Conservation (phyloP, 2,329 filamentous ascomycete genomes). For the Sporothrix sp. region DNA sequence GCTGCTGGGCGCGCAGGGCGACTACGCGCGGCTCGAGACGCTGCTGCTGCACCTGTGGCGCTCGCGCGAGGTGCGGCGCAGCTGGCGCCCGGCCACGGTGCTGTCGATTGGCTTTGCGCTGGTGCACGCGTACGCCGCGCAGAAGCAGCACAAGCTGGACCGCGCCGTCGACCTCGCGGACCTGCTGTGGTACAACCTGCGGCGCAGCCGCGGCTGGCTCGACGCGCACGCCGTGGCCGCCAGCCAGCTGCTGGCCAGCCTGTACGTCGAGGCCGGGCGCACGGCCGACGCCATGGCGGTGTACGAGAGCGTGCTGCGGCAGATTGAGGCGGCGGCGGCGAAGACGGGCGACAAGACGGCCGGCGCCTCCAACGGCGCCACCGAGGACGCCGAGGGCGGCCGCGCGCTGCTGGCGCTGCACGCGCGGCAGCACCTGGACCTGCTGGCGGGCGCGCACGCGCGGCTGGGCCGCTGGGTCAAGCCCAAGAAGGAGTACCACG, state of each 20-base stretch:
- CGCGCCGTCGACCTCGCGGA: conserved; percentile 25
- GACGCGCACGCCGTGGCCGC: conserved; percentile 23
- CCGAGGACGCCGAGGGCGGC: conserved; percentile 12
- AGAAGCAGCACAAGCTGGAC: conserved; percentile 19
- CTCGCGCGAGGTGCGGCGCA: conserved; percentile 27
- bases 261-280: conserved; percentile 22
- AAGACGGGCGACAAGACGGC: conserved; percentile 1
- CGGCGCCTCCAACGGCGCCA: background rate
- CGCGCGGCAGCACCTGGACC: conserved; percentile 18
- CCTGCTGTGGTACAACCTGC: conserved; percentile 27
- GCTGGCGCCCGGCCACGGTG: conserved; percentile 23
- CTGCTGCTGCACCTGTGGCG: conserved; percentile 26
- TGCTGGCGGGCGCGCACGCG: conserved; percentile 17
- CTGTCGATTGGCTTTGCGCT: conserved; percentile 24
- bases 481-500: conserved; percentile 19
- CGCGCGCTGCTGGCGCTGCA: conserved; percentile 16
- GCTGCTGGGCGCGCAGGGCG: conserved; percentile 37
- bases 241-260: conserved; percentile 23
- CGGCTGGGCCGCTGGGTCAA: conserved; percentile 18
- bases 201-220: conserved; percentile 25
- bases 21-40: conserved; percentile 36
- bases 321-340: conserved; percentile 17
- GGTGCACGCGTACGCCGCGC: conserved; percentile 25
- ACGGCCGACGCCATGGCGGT: conserved; percentile 23
- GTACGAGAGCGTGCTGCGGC: conserved; percentile 23